phyloP scores from a whole-genome alignment of 1,284 basidiomycete species.

The Ustilago esculenta region DNA sequence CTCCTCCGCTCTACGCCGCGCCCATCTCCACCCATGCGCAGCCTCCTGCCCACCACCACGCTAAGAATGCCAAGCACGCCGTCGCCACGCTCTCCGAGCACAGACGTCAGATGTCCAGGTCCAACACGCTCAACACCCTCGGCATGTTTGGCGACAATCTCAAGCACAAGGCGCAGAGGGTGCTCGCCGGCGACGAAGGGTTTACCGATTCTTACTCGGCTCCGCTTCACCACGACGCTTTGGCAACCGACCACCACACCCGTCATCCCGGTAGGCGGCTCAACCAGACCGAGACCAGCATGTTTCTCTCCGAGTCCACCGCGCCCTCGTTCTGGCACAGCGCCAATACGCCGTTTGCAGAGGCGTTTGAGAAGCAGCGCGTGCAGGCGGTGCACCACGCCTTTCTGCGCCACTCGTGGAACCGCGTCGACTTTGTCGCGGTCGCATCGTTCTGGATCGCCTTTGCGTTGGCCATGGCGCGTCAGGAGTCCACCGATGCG shows the following conservation, averaged over 20 bases:
- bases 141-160: constrained; percentile 46
- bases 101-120: constrained; percentile 45
- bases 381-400: constrained; percentile 68
- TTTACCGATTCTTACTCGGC: constrained; percentile 13
- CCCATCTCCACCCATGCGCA: constrained; percentile 4
- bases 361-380: constrained; percentile 69
- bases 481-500: constrained; percentile 74
- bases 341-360: constrained; percentile 69
- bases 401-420: constrained; percentile 93
- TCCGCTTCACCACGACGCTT: too few relatives aligned
- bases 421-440: constrained; percentile 87
- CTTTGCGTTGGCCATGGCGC: constrained; percentile 76
- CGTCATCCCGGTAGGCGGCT: constrained; percentile 29
- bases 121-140: constrained; percentile 58
- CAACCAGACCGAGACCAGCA: constrained; percentile 42
- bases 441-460: constrained; percentile 81
- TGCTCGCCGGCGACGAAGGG: constrained; percentile 28
- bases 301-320: constrained; percentile 39
- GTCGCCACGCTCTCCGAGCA: constrained; percentile 13
- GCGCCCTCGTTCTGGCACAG: constrained; percentile 37
- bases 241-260: not conserved
- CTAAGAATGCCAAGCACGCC: constrained; percentile 11
- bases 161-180: constrained; percentile 41
- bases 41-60: not conserved
- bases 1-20: constrained; percentile 67